Base-by-base conservation (phyloP, 2,329 filamentous ascomycete species). In the Cercospora canescens region DNA sequence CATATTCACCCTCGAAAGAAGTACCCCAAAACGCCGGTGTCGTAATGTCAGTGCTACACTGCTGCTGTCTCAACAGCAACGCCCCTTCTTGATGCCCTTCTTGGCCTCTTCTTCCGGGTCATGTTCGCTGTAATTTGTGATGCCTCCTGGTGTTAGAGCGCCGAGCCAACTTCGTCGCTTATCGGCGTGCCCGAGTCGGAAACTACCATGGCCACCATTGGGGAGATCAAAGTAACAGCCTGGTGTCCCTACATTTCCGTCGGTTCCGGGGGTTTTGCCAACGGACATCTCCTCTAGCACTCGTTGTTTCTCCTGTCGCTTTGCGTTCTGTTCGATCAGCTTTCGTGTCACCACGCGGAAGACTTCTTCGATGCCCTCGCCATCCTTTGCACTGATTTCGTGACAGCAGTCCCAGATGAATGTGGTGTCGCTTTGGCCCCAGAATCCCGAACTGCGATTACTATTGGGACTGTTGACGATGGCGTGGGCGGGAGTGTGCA, bases 301-400 rank as follows among this genome's bases (percentile, higher is more conserved):
- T 18, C 81, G 76, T 60, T 86, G 84, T 14, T 82, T 80, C 67
- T 86, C 85, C 14, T 85, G 76, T 54, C 82, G 83, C 64, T 83
- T 83, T 50, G 89, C 83, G 66, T 84, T 82, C 75, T 94, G 87
- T 81, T 97, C 94, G 5, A 90, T 88, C 18, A 90, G 80, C 80
- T 96, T 96, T 74, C 96, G 84, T 8, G 94, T 95, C 54, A 93
- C 91, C 28, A 96, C 92, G 1, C 94, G 87, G 74, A 98, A 98
- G 0, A 99, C 93, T 79, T 98, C 95, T 73, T 98, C 95, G 18
- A 99, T 94, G 18, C 94, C 94, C 82, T 97, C 94, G 64, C 94
- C 94, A 74, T 90, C 93, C 83, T 96, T 94, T 56, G 94, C 94
- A 72, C 90, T 94, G 76, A 99, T 94, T 81, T 99, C 95, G 79